phyloP scores from a whole-genome alignment of 2,329 filamentous ascomycete genomes.

The Fusarium continuum region DNA sequence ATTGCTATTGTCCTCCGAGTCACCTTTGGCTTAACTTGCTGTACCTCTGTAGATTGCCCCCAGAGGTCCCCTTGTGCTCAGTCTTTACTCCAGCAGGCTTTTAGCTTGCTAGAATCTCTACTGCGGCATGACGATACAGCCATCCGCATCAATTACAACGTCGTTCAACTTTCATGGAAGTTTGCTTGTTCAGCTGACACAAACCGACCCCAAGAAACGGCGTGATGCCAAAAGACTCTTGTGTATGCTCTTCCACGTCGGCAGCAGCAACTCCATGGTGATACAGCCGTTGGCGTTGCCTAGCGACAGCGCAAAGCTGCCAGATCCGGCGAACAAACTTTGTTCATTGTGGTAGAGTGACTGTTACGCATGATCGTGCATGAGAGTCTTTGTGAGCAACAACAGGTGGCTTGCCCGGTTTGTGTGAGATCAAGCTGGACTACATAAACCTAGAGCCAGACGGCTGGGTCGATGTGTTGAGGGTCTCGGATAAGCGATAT shows the following conservation, averaged over 20 bases:
- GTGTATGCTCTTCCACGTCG: not conserved
- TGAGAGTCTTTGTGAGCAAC: too few relatives aligned
- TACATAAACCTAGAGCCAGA: constrained; percentile 30
- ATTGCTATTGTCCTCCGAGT: too few relatives aligned
- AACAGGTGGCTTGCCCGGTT: not conserved
- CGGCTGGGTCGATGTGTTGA: not conserved
- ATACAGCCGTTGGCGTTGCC: constrained; percentile 15
- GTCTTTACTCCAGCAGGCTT: too few relatives aligned
- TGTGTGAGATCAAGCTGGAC: constrained; percentile 8
- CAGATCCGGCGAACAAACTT: constrained; percentile 6
- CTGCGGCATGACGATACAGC: not conserved
- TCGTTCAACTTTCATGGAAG: not conserved
- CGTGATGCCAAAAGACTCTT: not conserved
- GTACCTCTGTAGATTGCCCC: too few relatives aligned
- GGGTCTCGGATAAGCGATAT: not conserved
- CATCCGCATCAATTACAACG: not conserved
- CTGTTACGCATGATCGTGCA: constrained; percentile 4
- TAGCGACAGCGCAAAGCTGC: not conserved
- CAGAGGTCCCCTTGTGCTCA: too few relatives aligned
- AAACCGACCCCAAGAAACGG: not conserved
- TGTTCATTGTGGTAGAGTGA: not conserved
- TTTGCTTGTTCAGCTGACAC: not conserved
- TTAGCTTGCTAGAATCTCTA: too few relatives aligned
- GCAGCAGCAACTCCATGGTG: not conserved
- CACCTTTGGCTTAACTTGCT: too few relatives aligned